phyloP scores from a whole-genome alignment of 176 grass and related monocot species.

The Puya raimondii region DNA sequence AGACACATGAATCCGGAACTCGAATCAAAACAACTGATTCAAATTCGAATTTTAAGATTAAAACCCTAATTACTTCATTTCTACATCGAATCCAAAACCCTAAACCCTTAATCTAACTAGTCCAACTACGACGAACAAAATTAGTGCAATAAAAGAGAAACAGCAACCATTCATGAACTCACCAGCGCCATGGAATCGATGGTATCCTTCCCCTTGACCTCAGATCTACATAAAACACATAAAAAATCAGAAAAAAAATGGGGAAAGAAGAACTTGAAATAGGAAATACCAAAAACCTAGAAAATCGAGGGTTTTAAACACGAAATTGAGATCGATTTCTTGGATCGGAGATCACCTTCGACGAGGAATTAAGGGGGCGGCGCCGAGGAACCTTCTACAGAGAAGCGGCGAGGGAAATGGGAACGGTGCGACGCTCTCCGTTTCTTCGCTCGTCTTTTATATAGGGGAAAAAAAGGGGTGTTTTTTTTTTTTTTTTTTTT shows the following conservation, averaged over 20 bases:
- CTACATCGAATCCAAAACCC: not conserved
- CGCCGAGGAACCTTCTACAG: too few relatives aligned
- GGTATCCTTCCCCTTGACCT: conserved; percentile 9
- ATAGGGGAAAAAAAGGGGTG: too few relatives aligned
- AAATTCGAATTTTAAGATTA: too few relatives aligned
- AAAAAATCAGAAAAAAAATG: conserved; percentile 8
- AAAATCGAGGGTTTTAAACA: not conserved
- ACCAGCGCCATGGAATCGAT: conserved; percentile 25
- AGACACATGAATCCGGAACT: not conserved
- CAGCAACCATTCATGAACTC: conserved; percentile 2
- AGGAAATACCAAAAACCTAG: not conserved
- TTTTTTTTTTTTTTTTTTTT: too few relatives aligned
- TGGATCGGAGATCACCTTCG: conserved; percentile 6
- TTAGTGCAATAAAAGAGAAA: not conserved
- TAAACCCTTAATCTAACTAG: not conserved
- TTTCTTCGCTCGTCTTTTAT: too few relatives aligned
- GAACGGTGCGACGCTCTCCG: too few relatives aligned
- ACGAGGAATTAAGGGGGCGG: not conserved
- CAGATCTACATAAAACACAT: conserved; percentile 16
- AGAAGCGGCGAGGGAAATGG: too few relatives aligned
- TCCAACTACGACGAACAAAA: too few relatives aligned
- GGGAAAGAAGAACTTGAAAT: not conserved
- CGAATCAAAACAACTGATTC: too few relatives aligned
- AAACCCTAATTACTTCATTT: too few relatives aligned
- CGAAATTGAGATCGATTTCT: not conserved